Percentiles rank a stretch among this genome's conserved stretches.
Evolutionary conservation across 768 basidiomycete species (phyloP).

Genomic region (Termitomyces sp.): DNA sequence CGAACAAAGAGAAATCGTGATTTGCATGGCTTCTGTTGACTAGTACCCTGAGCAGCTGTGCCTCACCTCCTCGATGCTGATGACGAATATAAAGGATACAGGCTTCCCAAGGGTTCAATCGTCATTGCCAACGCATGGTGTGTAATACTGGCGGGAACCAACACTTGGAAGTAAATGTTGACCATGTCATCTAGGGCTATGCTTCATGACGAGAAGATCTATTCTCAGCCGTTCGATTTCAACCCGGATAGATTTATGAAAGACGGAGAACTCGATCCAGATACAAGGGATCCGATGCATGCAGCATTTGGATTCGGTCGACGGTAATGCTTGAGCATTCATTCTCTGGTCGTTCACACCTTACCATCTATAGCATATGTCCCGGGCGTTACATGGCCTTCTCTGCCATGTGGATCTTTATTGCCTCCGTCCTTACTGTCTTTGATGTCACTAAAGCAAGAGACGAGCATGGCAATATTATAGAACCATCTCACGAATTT

Average conservation of each 20-base stretch:
- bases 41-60: constrained; percentile 18
- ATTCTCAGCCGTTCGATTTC: constrained; percentile 28
- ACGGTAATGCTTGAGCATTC: constrained; percentile 2
- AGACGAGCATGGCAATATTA: constrained; percentile 16
- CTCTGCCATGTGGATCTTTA: constrained; percentile 24
- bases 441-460: constrained; percentile 22
- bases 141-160: neutral
- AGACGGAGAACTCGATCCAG: constrained; percentile 15
- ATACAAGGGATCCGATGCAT: constrained; percentile 11
- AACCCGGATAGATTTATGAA: constrained; percentile 33
- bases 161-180: neutral
- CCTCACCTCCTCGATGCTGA: constrained; percentile 26
- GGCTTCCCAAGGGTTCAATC: constrained; percentile 23
- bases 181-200: constrained; percentile 25
- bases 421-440: constrained; percentile 25
- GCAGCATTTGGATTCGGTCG: constrained; percentile 18
- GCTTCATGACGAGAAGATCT: constrained; percentile 25
- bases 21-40: neutral
- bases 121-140: constrained; percentile 30
- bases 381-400: constrained; percentile 31
- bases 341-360: neutral
- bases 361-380: constrained; percentile 18
- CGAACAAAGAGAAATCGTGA: neutral
- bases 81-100: constrained; percentile 30
- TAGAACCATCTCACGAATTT: constrained; percentile 10